Evolutionary conservation across 192 early-diverging fungal genomes (phyloP).

Genomic region (Entrophospora sp.): DNA sequence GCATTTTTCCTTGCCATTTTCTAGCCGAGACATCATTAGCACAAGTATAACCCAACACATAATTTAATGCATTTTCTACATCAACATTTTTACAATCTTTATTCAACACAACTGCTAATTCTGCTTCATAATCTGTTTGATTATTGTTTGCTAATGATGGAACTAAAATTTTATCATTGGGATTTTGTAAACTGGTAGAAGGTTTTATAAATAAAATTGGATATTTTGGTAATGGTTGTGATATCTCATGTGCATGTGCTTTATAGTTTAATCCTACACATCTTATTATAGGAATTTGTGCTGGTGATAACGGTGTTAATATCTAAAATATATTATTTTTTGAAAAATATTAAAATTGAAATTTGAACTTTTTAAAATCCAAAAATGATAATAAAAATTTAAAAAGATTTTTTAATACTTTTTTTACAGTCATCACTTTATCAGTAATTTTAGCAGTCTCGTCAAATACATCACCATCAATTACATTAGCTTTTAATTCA

Average conservation of each 20-base stretch:
- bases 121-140: slow-evolving; percentile 53
- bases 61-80: slow-evolving; percentile 36
- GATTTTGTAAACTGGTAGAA: slow-evolving; percentile 31
- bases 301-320: slow-evolving; percentile 33
- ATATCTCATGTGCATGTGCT: slow-evolving; percentile 47
- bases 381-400: background rate
- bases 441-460: slow-evolving; percentile 25
- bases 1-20: slow-evolving; percentile 41
- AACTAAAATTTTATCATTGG: slow-evolving; percentile 35
- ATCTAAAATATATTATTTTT: slow-evolving; percentile 24
- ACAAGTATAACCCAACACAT: slow-evolving; percentile 48
- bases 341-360: slow-evolving; percentile 13
- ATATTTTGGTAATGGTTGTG: slow-evolving; percentile 32
- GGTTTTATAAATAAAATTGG: slow-evolving; percentile 57
- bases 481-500: slow-evolving; percentile 32
- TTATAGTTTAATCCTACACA: slow-evolving; percentile 57
- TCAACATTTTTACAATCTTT: slow-evolving; percentile 43
- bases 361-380: background rate
- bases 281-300: slow-evolving; percentile 31
- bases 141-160: slow-evolving; percentile 40
- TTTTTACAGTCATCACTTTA: slow-evolving; percentile 31
- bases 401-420: slow-evolving; percentile 22
- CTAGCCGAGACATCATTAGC: slow-evolving; percentile 54
- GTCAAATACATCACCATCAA: slow-evolving; percentile 39
- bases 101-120: slow-evolving; percentile 54